Evolutionary conservation across 225 moss, liverwort and hornwort species (phyloP), one percentile per base, ranked within the genome.

Genomic region (Sphagnum tenellum): DNA sequence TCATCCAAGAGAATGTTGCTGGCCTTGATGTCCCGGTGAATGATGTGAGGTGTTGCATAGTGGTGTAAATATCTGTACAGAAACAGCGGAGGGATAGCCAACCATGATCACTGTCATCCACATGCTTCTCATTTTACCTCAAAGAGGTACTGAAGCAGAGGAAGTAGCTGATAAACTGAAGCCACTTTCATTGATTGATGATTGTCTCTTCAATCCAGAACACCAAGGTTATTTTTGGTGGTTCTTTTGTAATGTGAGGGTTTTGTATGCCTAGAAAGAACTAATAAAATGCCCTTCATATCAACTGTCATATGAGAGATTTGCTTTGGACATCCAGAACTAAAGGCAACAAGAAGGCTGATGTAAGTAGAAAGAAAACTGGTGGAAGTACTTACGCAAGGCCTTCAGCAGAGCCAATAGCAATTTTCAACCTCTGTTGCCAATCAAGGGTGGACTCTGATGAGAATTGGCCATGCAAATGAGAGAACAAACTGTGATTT

Each of bases 41-140:
- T 74, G 67, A 92, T 87, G 64, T 96, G 85, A 48, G 96, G 92
- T 5, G 90, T 85, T 59, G 90, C 89, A 72, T 76, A 72, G 60
- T 92, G 96, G 79, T 96, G 92, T 59, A 96, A 78, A 70, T 96
- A 89, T 64, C 95, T 95, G 95, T 64, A 52, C 68, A 72, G 13
- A 29, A 29, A 29, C 29, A 29, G 29, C 1, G 49, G 11, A 11
- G 12, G 14, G 12, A 50, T 3, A 50, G 44, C 29, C 9, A 5
- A 9, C 9, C 6, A 11, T 49, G 29, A 11, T 7, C 5, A 44
- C 12, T 44, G 8, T 13, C 8, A 44, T 12, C 12, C 5, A 52
- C 5, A 12, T 29, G 48, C 6, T 49, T n/a, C 47, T 14, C 8
- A 0, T 66, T 8, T 50, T 69, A 49, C 56, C 70, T 52, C 64